A percentile compares a stretch with the other conserved stretches of the same genome.
phyloP scores from a whole-genome alignment of 2,329 filamentous ascomycete species.

The Penicillium sp. region DNA sequence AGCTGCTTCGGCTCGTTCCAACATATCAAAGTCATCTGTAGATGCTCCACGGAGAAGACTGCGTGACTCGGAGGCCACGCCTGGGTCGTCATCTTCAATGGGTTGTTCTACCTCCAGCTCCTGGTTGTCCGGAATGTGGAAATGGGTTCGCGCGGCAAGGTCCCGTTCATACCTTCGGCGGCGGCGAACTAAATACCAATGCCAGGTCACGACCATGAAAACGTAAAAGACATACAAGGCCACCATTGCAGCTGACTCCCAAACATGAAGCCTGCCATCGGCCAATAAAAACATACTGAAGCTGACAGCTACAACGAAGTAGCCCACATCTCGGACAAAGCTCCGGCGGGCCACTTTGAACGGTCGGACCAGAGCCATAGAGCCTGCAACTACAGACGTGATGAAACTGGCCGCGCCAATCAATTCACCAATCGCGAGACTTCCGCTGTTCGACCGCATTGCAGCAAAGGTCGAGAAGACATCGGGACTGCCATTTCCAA shows the following conservation, averaged over 20 bases:
- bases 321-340: slow-evolving; percentile 86
- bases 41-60: slow-evolving; percentile 50
- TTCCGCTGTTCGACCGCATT: slow-evolving; percentile 96
- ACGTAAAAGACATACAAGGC: slow-evolving; percentile 90
- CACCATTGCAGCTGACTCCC: slow-evolving; percentile 91
- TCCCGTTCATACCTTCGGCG: slow-evolving; percentile 64
- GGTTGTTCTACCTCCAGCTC: slow-evolving; percentile 57
- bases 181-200: slow-evolving; percentile 73
- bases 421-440: slow-evolving; percentile 90
- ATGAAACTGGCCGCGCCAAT: slow-evolving; percentile 96
- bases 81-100: slow-evolving; percentile 55
- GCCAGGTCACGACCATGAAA: slow-evolving; percentile 81
- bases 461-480: slow-evolving; percentile 98
- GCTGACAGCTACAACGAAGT: slow-evolving; percentile 81
- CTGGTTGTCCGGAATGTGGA: slow-evolving; percentile 60
- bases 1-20: slow-evolving; percentile 53
- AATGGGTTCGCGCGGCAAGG: slow-evolving; percentile 71
- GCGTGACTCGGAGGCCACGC: slow-evolving; percentile 45
- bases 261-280: slow-evolving; percentile 78
- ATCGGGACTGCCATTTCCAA: slow-evolving; percentile 96
- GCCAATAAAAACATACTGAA: slow-evolving; percentile 86
- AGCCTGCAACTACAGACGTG: slow-evolving; percentile 90
- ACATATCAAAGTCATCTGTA: slow-evolving; percentile 61
- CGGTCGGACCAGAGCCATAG: slow-evolving; percentile 94
- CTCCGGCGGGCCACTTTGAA: slow-evolving; percentile 87